Evolutionary conservation across 345 rosid genomes (phyloP).

Genomic region (Turritis glabra): DNA sequence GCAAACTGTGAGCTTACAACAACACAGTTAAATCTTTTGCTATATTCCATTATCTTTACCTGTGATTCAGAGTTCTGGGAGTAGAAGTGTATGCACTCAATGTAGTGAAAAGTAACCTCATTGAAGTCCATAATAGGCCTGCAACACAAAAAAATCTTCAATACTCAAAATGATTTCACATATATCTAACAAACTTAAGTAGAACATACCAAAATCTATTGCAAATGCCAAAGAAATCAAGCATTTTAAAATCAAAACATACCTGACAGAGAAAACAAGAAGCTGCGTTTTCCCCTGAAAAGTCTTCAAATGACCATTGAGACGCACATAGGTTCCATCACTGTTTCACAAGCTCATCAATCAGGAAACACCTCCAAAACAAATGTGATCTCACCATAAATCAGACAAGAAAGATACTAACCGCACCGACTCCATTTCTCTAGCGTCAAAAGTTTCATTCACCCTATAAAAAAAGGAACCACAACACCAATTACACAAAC

Average conservation of each 20-base stretch:
- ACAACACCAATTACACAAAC: neutral
- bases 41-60: slow-evolving; percentile 40
- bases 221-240: neutral
- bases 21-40: neutral
- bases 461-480: slow-evolving; percentile 50
- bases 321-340: slow-evolving; percentile 73
- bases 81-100: slow-evolving; percentile 76
- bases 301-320: slow-evolving; percentile 76
- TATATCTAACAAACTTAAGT: neutral
- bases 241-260: neutral
- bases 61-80: slow-evolving; percentile 58
- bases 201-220: neutral
- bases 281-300: slow-evolving; percentile 67
- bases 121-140: slow-evolving; percentile 79
- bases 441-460: slow-evolving; percentile 62
- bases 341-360: slow-evolving; percentile 41
- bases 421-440: slow-evolving; percentile 68
- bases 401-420: slow-evolving; percentile 36
- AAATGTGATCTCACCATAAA: neutral
- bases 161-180: neutral
- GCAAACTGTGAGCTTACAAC: neutral
- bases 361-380: neutral
- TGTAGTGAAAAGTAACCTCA: slow-evolving; percentile 84
- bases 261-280: slow-evolving; percentile 85
- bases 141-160: slow-evolving; percentile 25